Evolutionary conservation across 371 early-diverging fungal genomes (phyloP), one percentile per base, ranked within the genome.

Genomic region (Mortierella sp.): DNA sequence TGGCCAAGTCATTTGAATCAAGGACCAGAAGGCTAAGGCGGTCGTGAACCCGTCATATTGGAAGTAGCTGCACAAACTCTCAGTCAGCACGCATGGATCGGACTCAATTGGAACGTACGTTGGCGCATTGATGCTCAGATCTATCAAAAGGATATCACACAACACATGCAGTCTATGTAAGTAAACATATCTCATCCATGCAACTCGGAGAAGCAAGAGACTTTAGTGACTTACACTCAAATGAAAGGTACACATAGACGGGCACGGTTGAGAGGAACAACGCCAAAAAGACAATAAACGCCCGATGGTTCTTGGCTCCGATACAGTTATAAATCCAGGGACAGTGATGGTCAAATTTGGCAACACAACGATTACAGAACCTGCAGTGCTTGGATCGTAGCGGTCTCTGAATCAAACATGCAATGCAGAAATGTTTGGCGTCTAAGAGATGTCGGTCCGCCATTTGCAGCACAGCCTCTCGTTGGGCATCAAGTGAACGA

Each of bases 261-360:
- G 86, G 68, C 27, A 93, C 87, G 18, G 85, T 84, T 34, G 80
- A 56, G 24, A 89, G 62, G 83, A 95, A 85, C 48, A 84, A 73
- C 1, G 83, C 30, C 28, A 94, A 76, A 78, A 95, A 96, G 0
- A 90, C 38, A 76, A 97, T 84, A 79, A 98, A 98, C 13, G 87
- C 76, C 14, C 91, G 84, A 69, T 97, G 97, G 72, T 97, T 97
- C 53, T 80, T 80, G 12, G 88, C 87, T 5, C 98, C 98, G 56
- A 97, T 91, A 71, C 91, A 91, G 72, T 91, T 94, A 70, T 86
- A 90, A 14, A 96, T 95, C 99, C 99, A 99, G 14, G 97, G 97
- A 68, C 99, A 99, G 80, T 99, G 99, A 74, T 99, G 99, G 70
- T 99, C 99, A 85, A 99, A 98, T 61, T 90, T 89, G n/a, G 96